Conservation (phyloP, 768 basidiomycete genomes). For the Collybia mongolica region DNA sequence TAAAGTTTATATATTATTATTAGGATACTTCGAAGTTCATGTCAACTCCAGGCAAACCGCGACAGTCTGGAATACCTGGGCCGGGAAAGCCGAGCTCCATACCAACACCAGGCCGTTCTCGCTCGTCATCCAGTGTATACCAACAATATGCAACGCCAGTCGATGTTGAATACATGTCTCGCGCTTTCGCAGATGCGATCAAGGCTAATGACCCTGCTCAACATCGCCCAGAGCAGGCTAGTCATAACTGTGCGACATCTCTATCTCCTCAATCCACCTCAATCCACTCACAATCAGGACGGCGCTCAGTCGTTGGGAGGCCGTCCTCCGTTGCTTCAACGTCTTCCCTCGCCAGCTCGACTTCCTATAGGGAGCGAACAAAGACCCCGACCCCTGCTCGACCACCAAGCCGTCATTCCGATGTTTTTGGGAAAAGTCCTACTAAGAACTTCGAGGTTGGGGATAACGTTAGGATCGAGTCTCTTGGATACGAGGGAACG, state of each 20-base stretch:
- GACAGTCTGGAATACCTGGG: slow-evolving; percentile 40
- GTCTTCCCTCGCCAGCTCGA: slow-evolving; percentile 35
- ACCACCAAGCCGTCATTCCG: slow-evolving; percentile 60
- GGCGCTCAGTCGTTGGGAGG: slow-evolving; percentile 42
- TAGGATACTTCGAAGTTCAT: slow-evolving; percentile 18
- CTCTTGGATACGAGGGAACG: slow-evolving; percentile 83
- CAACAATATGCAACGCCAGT: slow-evolving; percentile 30
- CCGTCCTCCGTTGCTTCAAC: slow-evolving; percentile 65
- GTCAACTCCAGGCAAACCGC: slow-evolving; percentile 41
- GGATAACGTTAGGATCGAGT: slow-evolving; percentile 84
- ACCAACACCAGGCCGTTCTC: slow-evolving; percentile 70
- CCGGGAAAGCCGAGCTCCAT: slow-evolving; percentile 46
- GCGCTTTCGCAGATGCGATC: slow-evolving; percentile 79
- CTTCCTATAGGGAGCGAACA: slow-evolving; percentile 36
- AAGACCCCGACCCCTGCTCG: slow-evolving; percentile 50
- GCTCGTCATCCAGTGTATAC: slow-evolving; percentile 58
- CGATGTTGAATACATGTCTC: slow-evolving; percentile 60
- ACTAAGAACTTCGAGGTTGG: slow-evolving; percentile 64
- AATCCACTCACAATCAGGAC: slow-evolving; percentile 46
- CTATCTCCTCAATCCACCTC: slow-evolving; percentile 47
- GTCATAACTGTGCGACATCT: slow-evolving; percentile 38
- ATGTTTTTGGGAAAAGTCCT: slow-evolving; percentile 45
- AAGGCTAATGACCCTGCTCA: slow-evolving; percentile 78
- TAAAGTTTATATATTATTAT: no score
- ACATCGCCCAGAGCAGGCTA: slow-evolving; percentile 45